These are phyloP conservation scores for Pisolithus thermaeus DNA, from an alignment of 1,284 basidiomycete genomes.

Conservation along the genomic window DNA sequence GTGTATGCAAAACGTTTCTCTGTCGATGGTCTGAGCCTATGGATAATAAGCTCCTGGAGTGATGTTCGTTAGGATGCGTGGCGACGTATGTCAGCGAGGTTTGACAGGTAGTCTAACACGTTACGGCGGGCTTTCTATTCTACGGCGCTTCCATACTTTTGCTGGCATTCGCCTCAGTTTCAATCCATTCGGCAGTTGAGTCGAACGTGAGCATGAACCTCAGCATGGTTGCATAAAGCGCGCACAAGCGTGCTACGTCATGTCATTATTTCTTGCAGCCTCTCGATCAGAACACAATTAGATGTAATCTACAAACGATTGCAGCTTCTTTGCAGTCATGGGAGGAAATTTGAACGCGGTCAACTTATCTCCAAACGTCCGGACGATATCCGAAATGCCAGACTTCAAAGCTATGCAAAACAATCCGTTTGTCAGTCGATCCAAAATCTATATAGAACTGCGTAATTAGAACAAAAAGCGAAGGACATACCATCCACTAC, in stretches of 20 bases:
- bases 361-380: constrained; percentile 72
- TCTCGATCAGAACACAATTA: constrained; percentile 2
- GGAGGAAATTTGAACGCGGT: constrained; percentile 75
- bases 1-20: constrained; percentile 86
- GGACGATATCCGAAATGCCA: constrained; percentile 59
- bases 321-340: constrained; percentile 55
- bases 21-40: constrained; percentile 78
- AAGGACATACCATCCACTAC: constrained; percentile 54
- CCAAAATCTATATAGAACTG: background rate
- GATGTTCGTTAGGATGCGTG: background rate
- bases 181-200: too few relatives aligned
- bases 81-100: constrained; percentile 79
- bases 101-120: constrained; percentile 86
- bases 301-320: constrained; percentile 63
- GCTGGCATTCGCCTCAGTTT: constrained; percentile 83
- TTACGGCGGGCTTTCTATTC: constrained; percentile 96
- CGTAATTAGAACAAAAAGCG: background rate
- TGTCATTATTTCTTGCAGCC: background rate
- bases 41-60: background rate
- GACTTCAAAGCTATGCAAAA: constrained; percentile 54
- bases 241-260: too few relatives aligned
- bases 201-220: too few relatives aligned
- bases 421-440: constrained; percentile 7
- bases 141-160: constrained; percentile 90
- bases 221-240: too few relatives aligned